phyloP scores from a whole-genome alignment of 2,329 filamentous ascomycete species.

The Neospermospora avenae region DNA sequence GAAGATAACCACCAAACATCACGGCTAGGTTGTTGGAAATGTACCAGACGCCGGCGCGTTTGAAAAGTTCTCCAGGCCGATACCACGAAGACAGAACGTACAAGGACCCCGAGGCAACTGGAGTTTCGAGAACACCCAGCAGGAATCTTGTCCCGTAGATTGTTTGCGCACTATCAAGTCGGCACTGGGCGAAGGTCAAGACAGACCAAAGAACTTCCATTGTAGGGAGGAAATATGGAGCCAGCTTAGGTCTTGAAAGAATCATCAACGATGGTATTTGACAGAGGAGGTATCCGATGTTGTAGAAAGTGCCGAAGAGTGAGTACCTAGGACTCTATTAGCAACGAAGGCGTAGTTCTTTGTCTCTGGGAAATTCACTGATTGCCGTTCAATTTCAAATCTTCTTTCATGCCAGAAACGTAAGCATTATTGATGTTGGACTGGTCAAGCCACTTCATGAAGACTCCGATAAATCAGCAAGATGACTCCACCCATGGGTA shows the following conservation, averaged over 20 bases:
- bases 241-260: conserved; percentile 10
- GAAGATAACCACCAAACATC: conserved; percentile 39
- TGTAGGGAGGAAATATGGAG: conserved; percentile 13
- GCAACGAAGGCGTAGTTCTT: neutral
- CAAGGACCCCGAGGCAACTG: conserved; percentile 14
- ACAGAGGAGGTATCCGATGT: conserved; percentile 16
- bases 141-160: conserved; percentile 50
- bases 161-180: conserved; percentile 24
- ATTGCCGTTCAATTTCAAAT: conserved; percentile 44
- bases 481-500: too few species aligned
- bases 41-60: conserved; percentile 42
- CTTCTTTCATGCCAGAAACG: conserved; percentile 43
- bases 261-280: conserved; percentile 18
- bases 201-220: conserved; percentile 16
- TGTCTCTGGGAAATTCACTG: conserved; percentile 27
- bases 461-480: neutral
- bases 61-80: conserved; percentile 40
- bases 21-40: conserved; percentile 35
- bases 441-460: conserved; percentile 18
- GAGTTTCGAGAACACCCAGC: conserved; percentile 50
- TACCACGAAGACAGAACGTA: conserved; percentile 26
- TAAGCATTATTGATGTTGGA: conserved; percentile 27
- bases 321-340: neutral
- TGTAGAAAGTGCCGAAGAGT: conserved; percentile 17
- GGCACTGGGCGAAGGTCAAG: conserved; percentile 17